A percentile compares a stretch with the other conserved stretches of the same genome.
These are phyloP conservation scores for Claviceps maximensis DNA, from an alignment of 2,329 filamentous ascomycete species.

Conservation along the genomic window DNA sequence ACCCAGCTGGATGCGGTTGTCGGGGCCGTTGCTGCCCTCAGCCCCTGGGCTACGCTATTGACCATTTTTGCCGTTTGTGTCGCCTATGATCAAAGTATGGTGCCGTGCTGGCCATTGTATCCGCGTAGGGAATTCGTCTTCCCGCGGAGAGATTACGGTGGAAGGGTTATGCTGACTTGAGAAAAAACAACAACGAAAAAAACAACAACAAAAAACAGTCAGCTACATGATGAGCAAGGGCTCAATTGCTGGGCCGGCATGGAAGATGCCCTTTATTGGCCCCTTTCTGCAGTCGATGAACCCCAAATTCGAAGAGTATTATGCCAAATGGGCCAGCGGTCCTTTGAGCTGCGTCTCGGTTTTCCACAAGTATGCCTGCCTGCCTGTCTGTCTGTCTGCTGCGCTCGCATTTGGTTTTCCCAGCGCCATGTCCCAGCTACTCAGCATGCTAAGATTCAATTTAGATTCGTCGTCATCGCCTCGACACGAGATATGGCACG, in stretches of 20 bases:
- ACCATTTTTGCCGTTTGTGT: conserved; percentile 60
- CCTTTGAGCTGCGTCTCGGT: conserved; percentile 93
- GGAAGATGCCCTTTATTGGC: conserved; percentile 82
- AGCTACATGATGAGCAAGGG: conserved; percentile 66
- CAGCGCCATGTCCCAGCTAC: too few relatives aligned
- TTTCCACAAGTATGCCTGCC: conserved; percentile 76
- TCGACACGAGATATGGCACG: conserved; percentile 89
- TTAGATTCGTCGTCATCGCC: conserved; percentile 89
- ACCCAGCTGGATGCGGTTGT: conserved; percentile 43
- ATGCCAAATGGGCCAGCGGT: conserved; percentile 83
- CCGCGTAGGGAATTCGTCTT: background rate
- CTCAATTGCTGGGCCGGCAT: conserved; percentile 58
- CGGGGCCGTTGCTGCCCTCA: conserved; percentile 42
- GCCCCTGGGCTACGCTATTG: conserved; percentile 48
- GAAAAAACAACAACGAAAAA: background rate
- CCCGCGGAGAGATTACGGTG: background rate
- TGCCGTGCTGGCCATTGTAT: background rate
- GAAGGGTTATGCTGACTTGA: background rate
- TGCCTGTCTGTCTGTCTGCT: too few relatives aligned
- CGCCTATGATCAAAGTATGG: conserved; percentile 82
- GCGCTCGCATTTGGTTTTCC: too few relatives aligned
- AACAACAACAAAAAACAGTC: conserved; percentile 31
- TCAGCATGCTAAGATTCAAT: background rate
- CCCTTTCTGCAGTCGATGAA: conserved; percentile 87
- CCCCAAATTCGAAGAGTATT: conserved; percentile 83